These are phyloP conservation scores for Nicotiana sylvestris DNA, from an alignment of 257 asterid species.

Conservation along the genomic window DNA sequence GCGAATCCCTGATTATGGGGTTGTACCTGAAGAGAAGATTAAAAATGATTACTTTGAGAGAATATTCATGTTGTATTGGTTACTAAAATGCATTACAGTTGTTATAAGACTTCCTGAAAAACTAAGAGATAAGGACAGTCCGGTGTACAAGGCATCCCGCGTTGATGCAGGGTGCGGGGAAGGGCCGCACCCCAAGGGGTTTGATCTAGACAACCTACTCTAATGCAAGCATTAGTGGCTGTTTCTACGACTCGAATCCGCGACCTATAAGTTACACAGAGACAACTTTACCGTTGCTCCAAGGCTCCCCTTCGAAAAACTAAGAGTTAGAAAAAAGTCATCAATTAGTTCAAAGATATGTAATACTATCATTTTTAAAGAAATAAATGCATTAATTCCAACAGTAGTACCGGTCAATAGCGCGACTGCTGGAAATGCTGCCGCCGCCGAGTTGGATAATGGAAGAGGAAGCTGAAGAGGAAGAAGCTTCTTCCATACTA, in stretches of 20 bases:
- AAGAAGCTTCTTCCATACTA: constrained; percentile 40
- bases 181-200: too few relatives aligned
- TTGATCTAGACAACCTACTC: too few relatives aligned
- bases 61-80: background rate
- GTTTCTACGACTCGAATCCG: too few relatives aligned
- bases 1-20: constrained; percentile 42
- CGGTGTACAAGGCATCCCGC: too few relatives aligned
- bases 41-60: background rate
- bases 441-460: constrained; percentile 28
- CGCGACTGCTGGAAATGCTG: constrained; percentile 35
- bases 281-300: too few relatives aligned
- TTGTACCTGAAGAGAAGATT: constrained; percentile 13
- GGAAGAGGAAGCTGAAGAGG: constrained; percentile 36
- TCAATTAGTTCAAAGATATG: background rate
- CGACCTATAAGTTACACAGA: too few relatives aligned
- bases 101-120: background rate
- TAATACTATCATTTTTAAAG: background rate
- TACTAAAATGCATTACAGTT: background rate
- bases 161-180: too few relatives aligned
- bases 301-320: background rate
- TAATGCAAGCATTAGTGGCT: too few relatives aligned
- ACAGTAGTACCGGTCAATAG: constrained; percentile 34
- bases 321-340: background rate
- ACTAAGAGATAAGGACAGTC: background rate
- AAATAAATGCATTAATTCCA: background rate